phyloP scores from a whole-genome alignment of 768 basidiomycete genomes.

The Pholiota conissans region DNA sequence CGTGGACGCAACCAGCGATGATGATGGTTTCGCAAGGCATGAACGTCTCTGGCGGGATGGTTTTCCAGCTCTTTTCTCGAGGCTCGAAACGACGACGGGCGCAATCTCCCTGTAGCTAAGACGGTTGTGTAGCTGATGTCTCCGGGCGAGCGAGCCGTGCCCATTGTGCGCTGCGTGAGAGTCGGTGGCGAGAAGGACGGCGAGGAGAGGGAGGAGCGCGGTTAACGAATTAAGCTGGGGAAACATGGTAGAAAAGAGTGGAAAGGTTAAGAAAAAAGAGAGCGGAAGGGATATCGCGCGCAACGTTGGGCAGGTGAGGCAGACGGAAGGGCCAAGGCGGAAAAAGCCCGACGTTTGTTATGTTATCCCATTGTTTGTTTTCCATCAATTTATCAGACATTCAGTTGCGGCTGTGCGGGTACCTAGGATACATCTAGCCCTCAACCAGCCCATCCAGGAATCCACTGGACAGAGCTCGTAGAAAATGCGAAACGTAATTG shows the following conservation, averaged over 20 bases:
- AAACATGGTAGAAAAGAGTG: background rate
- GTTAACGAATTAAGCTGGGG: background rate
- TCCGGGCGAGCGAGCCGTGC: constrained; percentile 1
- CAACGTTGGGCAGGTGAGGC: background rate
- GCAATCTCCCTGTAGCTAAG: constrained; percentile 1
- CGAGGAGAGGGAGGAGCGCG: constrained; percentile 6
- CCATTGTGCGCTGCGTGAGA: background rate
- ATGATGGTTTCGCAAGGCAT: background rate
- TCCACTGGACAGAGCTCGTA: no score
- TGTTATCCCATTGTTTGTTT: background rate
- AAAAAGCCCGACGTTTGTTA: background rate
- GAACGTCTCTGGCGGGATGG: background rate
- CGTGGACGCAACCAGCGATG: background rate
- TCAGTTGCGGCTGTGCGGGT: background rate
- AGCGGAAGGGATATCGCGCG: constrained; percentile 3
- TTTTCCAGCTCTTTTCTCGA: background rate
- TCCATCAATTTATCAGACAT: background rate
- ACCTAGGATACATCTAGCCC: background rate
- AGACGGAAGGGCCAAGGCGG: background rate
- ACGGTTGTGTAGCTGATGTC: constrained; percentile 9
- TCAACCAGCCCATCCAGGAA: no score
- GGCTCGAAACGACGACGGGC: background rate
- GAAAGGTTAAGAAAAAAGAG: background rate
- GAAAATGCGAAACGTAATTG: no score
- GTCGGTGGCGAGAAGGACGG: background rate